phyloP scores from a whole-genome alignment of 2,329 filamentous ascomycete species.

The Arthrinium puccinioides region DNA sequence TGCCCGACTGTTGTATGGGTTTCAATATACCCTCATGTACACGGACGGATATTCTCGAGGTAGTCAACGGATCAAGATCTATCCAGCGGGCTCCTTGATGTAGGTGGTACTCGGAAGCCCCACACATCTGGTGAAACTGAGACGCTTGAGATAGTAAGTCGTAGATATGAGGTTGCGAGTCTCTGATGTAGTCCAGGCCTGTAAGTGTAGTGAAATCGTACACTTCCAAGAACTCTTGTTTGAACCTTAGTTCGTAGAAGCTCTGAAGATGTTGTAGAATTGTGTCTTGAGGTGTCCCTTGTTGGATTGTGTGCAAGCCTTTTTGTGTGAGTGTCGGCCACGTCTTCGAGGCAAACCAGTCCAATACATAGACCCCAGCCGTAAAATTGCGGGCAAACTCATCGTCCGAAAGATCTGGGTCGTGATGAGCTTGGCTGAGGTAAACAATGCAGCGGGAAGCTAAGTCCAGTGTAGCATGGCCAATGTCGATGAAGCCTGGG shows the following conservation, averaged over 20 bases:
- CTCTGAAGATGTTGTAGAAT: too few relatives aligned
- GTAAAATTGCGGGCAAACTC: not conserved
- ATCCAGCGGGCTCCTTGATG: not conserved
- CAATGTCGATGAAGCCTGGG: conserved; percentile 3
- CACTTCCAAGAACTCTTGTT: too few relatives aligned
- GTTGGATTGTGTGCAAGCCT: not conserved
- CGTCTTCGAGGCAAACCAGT: not conserved
- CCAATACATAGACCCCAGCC: not conserved
- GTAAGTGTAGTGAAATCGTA: too few relatives aligned
- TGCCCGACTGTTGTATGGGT: not conserved
- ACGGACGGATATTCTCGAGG: not conserved
- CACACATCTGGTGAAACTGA: not conserved
- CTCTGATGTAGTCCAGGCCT: too few relatives aligned
- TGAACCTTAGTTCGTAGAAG: too few relatives aligned
- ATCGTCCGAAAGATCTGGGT: not conserved
- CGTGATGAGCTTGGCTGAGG: not conserved
- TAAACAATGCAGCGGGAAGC: conserved; percentile 1
- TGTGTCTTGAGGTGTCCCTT: too few relatives aligned
- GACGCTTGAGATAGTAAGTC: not conserved
- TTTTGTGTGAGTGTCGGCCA: conserved; percentile 1
- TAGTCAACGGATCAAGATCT: conserved; percentile 3
- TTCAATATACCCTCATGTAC: not conserved
- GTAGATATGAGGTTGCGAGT: not conserved
- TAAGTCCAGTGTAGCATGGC: conserved; percentile 1
- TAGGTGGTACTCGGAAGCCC: not conserved